Evolutionary conservation across 1,284 basidiomycete genomes (phyloP), one percentile per base, ranked within the genome.

Genomic region (Cryptococcus hybrid): DNA sequence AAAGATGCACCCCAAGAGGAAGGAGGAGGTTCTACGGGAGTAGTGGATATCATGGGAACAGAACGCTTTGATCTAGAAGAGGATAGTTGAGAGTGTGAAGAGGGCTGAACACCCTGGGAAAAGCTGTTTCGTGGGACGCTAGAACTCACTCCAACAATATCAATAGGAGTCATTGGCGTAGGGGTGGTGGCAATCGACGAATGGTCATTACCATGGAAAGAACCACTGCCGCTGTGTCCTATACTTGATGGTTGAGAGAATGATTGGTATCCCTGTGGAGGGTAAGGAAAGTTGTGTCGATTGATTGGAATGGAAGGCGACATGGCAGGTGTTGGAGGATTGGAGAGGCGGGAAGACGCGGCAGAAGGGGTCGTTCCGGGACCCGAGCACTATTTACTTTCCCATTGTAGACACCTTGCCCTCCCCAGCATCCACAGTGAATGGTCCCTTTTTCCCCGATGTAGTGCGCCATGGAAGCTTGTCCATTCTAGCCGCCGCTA

Each of bases 361-460:
- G 64, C 55, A 2, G 60, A 56, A n/a, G 58, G 59, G 57, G 60
- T 43, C 56, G 42, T 43, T 58, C 53, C 30, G 62, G 51, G 13
- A 12, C 44, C 43, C 52, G 18, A 8, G 54, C 35, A 24, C 47
- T 36, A 53, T 47, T n/a, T n/a, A 6, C 15, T 35, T 18, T 47
- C 24, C 45, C 45, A n/a, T 47, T 12, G n/a, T 44, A 5, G 43
- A 3, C 18, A 18, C 18, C 18, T 12, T 47, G 54, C 38, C 69
- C 71, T 50, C 71, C 71, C 74, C 75, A 34, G 65, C 63, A 59
- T 77, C 75, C 44, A 76, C 73, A 5, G 75, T 76, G 60, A 77
- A 77, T 9, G 73, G 68, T 2, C 74, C 75, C 62, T 75, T 75
- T 60, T 73, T 73, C 37, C 64, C 66, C 13, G 62, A 55, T 2